Evolutionary conservation across 768 basidiomycete genomes (phyloP).

Genomic region (Boletus barrowsii): DNA sequence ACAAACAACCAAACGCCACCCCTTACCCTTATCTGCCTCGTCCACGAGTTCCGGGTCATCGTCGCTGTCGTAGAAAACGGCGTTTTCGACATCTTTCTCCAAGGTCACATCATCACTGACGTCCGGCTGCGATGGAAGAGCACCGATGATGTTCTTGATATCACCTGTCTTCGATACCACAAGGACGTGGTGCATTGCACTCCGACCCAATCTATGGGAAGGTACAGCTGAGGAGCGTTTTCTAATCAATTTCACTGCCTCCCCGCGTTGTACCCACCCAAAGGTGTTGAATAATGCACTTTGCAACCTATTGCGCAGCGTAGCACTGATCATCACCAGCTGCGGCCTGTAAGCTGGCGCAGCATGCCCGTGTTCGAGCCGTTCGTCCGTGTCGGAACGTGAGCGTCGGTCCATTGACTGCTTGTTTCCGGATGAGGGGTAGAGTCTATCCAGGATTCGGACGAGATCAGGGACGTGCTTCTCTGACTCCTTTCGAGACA

Average conservation of each 20-base stretch:
- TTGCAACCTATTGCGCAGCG: constrained; percentile 49
- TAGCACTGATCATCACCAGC: constrained; percentile 68
- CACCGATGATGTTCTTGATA: constrained; percentile 54
- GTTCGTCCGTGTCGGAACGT: neutral
- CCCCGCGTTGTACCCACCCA: constrained; percentile 53
- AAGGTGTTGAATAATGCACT: constrained; percentile 47
- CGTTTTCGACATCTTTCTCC: neutral
- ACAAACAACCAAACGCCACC: neutral
- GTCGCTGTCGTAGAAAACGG: constrained; percentile 26
- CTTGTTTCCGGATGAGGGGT: constrained; percentile 31
- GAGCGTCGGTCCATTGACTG: neutral
- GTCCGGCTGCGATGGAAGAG: constrained; percentile 22
- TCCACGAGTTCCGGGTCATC: constrained; percentile 17
- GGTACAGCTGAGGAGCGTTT: constrained; percentile 26
- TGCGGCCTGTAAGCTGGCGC: constrained; percentile 43
- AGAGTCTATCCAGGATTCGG: constrained; percentile 58
- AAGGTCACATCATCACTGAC: neutral
- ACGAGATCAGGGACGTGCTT: constrained; percentile 60
- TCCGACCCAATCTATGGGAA: constrained; percentile 26
- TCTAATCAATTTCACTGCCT: constrained; percentile 30
- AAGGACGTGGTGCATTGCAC: constrained; percentile 52
- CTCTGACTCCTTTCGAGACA: constrained; percentile 37
- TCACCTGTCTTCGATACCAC: constrained; percentile 53
- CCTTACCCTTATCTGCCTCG: constrained; percentile 22
- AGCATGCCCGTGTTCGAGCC: constrained; percentile 6